Evolutionary conservation across 2,329 filamentous ascomycete species (phyloP).

Genomic region (Exophiala viscosa): DNA sequence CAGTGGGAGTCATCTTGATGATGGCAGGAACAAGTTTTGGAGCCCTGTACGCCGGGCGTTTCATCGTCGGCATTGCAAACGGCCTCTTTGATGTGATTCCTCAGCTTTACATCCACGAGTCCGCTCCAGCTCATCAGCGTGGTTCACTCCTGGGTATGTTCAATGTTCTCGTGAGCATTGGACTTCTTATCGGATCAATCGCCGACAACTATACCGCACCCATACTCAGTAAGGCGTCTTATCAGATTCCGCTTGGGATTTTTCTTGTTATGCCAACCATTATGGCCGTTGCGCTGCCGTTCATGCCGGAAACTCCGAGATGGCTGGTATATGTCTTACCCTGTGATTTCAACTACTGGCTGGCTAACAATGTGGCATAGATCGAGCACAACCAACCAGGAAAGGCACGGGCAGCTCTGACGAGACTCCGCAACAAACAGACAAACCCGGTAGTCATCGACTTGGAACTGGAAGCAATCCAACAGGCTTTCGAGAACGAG

Average conservation of each 20-base stretch:
- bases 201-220: constrained; percentile 17
- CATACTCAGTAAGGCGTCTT: constrained; percentile 17
- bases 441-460: constrained; percentile 21
- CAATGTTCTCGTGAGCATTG: constrained; percentile 46
- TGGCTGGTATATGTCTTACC: constrained; percentile 34
- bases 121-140: constrained; percentile 47
- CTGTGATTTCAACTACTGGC: too few species aligned
- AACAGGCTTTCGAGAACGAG: constrained; percentile 35
- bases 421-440: constrained; percentile 2
- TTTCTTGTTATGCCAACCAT: constrained; percentile 43
- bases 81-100: constrained; percentile 56
- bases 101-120: constrained; percentile 51
- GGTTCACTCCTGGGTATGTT: constrained; percentile 48
- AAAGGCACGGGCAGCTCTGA: constrained; percentile 36
- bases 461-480: constrained; percentile 35
- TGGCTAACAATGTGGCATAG: too few species aligned
- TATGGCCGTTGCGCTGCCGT: constrained; percentile 40
- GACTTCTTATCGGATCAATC: constrained; percentile 31
- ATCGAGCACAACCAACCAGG: constrained; percentile 38
- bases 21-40: constrained; percentile 53
- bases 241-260: constrained; percentile 31
- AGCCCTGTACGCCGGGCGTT: constrained; percentile 52
- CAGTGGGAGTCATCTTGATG: constrained; percentile 55
- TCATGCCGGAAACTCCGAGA: constrained; percentile 45
- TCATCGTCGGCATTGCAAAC: constrained; percentile 55